phyloP scores from a whole-genome alignment of 2,329 filamentous ascomycete genomes.

The Dothiorella sarmentorum region DNA sequence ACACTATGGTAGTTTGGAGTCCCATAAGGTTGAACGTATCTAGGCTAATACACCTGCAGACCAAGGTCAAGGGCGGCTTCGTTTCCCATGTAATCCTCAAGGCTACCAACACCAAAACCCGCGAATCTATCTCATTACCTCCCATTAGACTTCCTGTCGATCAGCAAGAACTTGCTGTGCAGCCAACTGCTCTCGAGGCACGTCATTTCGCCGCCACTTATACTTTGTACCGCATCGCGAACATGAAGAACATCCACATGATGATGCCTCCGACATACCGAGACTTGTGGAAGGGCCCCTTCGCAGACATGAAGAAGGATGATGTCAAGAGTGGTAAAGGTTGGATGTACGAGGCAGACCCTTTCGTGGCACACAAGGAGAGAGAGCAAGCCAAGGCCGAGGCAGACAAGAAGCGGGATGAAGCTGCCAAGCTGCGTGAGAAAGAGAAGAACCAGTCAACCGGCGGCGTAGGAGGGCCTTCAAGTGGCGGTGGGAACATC shows the following conservation, averaged over 20 bases:
- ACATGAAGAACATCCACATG: conserved; percentile 93
- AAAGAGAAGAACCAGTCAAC: conserved; percentile 45
- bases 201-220: conserved; percentile 92
- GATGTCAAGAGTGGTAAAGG: conserved; percentile 72
- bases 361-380: conserved; percentile 77
- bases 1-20: conserved; percentile 62
- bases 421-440: conserved; percentile 61
- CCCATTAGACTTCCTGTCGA: conserved; percentile 76
- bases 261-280: conserved; percentile 89
- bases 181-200: conserved; percentile 81
- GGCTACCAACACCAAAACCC: conserved; percentile 73
- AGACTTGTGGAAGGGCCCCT: conserved; percentile 84
- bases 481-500: conserved; percentile 34
- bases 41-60: conserved; percentile 36
- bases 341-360: conserved; percentile 95
- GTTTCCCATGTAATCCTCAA: conserved; percentile 78
- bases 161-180: conserved; percentile 71
- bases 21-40: no score
- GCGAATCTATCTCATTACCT: conserved; percentile 69
- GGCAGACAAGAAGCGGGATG: conserved; percentile 74
- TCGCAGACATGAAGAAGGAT: conserved; percentile 74
- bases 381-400: conserved; percentile 72
- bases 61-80: conserved; percentile 69
- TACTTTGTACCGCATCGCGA: conserved; percentile 85
- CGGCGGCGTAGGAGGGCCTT: conserved; percentile 27